Conservation (phyloP, 495 filamentous ascomycete species). For the Aspergillus saccharolyticus region DNA sequence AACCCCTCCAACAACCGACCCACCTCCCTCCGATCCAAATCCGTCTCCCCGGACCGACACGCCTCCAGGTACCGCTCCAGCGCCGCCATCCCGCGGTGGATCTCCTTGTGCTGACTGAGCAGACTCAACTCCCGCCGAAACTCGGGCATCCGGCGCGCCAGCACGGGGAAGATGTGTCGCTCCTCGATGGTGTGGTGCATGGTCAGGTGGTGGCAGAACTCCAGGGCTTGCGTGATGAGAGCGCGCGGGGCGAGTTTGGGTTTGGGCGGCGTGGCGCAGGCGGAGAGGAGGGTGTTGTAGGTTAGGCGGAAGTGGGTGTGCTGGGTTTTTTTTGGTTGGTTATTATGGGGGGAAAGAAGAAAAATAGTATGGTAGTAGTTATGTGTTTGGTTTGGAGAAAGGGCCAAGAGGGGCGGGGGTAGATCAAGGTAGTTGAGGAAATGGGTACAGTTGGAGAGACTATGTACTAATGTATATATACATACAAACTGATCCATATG, state of each 20-base stretch:
- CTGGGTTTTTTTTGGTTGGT: too few species aligned
- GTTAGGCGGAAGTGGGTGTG: conserved; percentile 72
- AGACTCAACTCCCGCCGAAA: conserved; percentile 48
- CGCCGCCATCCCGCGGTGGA: conserved; percentile 74
- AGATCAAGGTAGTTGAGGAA: not conserved
- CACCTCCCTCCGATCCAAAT: conserved; percentile 63
- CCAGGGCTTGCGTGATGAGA: conserved; percentile 58
- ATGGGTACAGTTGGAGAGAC: not conserved
- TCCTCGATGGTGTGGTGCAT: conserved; percentile 86
- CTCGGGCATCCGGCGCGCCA: conserved; percentile 76
- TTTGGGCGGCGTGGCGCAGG: conserved; percentile 37
- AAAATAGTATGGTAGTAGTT: too few species aligned
- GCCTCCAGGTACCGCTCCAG: conserved; percentile 62
- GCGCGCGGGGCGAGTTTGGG: not conserved
- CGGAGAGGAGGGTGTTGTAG: conserved; percentile 61
- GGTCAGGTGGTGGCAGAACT: conserved; percentile 63
- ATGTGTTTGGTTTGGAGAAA: too few species aligned
- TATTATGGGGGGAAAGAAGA: too few species aligned
- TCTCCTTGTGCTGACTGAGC: conserved; percentile 72
- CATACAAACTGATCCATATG: conserved; percentile 72
- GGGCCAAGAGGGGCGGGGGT: too few species aligned
- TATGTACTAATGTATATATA: conserved; percentile 1
- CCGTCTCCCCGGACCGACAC: conserved; percentile 60
- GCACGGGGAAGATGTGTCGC: conserved; percentile 40
- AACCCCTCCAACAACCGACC: conserved; percentile 64